Conservation (phyloP, 108 stramenopile genomes). For the Bacterosira constricta region DNA sequence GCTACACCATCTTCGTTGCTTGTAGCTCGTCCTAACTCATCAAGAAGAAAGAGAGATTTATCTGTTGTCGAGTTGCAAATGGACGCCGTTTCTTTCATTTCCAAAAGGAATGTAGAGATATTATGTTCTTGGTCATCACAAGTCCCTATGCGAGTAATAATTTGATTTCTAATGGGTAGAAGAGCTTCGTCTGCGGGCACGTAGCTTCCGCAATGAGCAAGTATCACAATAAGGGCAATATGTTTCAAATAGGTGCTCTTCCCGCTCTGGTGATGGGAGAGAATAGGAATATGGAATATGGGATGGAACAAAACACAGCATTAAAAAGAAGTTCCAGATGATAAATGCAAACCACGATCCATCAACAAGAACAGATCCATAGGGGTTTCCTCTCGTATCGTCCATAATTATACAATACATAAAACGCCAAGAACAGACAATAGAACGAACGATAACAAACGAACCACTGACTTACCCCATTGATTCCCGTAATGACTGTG, state of each 20-base stretch:
- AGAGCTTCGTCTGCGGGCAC: slow-evolving; percentile 91
- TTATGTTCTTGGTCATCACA: slow-evolving; percentile 92
- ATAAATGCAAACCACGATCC: no score
- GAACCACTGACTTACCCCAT: slow-evolving; percentile 52
- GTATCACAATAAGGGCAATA: slow-evolving; percentile 86
- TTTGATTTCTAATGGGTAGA: slow-evolving; percentile 76
- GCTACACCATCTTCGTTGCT: slow-evolving; percentile 94
- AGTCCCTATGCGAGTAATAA: slow-evolving; percentile 89
- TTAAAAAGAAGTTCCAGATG: no score
- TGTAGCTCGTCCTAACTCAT: slow-evolving; percentile 95
- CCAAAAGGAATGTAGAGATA: slow-evolving; percentile 93
- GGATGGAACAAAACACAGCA: background rate
- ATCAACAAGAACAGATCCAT: no score
- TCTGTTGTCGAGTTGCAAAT: slow-evolving; percentile 83
- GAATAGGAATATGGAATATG: background rate
- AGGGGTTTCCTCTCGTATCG: no score
- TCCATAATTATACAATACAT: no score
- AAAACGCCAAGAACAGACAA: background rate
- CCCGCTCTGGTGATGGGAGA: no score
- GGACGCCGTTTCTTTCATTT: slow-evolving; percentile 93
- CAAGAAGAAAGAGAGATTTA: slow-evolving; percentile 88
- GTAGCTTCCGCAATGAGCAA: slow-evolving; percentile 94
- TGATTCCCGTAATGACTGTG: slow-evolving; percentile 85
- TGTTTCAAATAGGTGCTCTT: slow-evolving; percentile 92
- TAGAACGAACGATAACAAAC: background rate